Evolutionary conservation across 2,329 filamentous ascomycete genomes (phyloP), one percentile per base, ranked within the genome.

Genomic region (Fusarium fujikuroi): DNA sequence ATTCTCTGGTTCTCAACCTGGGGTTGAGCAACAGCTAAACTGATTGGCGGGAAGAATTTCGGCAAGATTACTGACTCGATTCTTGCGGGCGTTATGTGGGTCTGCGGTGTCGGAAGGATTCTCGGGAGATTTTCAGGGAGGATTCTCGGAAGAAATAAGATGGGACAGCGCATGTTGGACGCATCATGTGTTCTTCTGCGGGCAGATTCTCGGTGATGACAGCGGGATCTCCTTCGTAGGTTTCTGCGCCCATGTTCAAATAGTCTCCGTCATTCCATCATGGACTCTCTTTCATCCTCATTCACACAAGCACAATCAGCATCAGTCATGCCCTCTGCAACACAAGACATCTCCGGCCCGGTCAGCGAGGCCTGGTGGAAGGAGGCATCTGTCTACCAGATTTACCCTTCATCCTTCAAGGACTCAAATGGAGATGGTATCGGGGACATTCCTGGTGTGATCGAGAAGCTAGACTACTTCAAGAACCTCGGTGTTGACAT

Each of bases 371-470:
- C 68, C 9, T 89, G 87, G 87, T 89, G 88, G 88, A 89, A 89
- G 76, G 86, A 89, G 73, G 84, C 83, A 44, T 83, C 86, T 3
- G 71, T 74, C 15, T 74, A 74, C 36, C 72, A 74, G 11, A 86
- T 90, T 67, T 90, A 89, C 79, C 88, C 88, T 10, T 84, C 88
- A 0, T 88, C 86, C 1, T 90, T 88, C 77, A 85, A 86, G 53
- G 87, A 88, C 74, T 85, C 85, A 59, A 88, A 90, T 56, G 85
- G 84, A n/a, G 87, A 90, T 75, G 89, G 91, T 40, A 84, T 89
- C 73, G 90, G 91, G 9, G 88, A 91, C 71, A 82, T 93, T 23
- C 85, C 84, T 15, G 91, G 91, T 5, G 88, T 92, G 57, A 86
- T 88, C 9, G 85, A 86, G 42, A 88, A 90, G 63, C 81, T 93